Conservation (phyloP, 2,329 filamentous ascomycete genomes). For the Cytospora chrysosperma region DNA sequence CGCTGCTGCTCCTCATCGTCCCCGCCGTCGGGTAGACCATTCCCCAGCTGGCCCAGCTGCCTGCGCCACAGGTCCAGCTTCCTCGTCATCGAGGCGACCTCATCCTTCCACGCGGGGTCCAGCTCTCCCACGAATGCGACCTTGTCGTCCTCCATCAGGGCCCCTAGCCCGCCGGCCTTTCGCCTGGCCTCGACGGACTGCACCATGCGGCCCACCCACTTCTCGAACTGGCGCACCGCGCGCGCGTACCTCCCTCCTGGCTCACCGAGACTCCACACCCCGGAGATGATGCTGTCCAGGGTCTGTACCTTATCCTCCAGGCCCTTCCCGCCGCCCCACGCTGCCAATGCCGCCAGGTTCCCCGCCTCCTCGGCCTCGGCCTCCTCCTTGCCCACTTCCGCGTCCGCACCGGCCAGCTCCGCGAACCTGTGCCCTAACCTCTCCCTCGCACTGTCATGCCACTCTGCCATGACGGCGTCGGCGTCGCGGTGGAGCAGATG, state of each 20-base stretch:
- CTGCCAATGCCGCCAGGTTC: conserved; percentile 52
- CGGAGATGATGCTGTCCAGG: conserved; percentile 56
- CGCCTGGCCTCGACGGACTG: conserved; percentile 47
- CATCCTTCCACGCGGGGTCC: conserved; percentile 58
- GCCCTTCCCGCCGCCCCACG: conserved; percentile 46
- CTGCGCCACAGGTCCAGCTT: conserved; percentile 55
- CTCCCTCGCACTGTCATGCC: conserved; percentile 55
- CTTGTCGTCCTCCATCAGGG: conserved; percentile 30
- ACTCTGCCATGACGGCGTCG: conserved; percentile 43
- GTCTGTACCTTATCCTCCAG: conserved; percentile 58
- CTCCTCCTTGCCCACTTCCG: conserved; percentile 39
- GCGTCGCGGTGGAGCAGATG: conserved; percentile 62
- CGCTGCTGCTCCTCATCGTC: conserved; percentile 19
- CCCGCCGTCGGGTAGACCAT: conserved; percentile 23
- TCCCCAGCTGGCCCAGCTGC: conserved; percentile 46
- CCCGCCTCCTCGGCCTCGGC: conserved; percentile 45
- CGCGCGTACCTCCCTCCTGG: conserved; percentile 55
- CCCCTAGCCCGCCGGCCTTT: conserved; percentile 34
- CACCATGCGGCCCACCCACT: conserved; percentile 52
- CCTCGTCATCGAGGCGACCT: conserved; percentile 51
- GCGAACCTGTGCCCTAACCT: conserved; percentile 49
- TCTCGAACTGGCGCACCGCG: conserved; percentile 57
- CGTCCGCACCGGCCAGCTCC: conserved; percentile 36
- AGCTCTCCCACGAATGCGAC: conserved; percentile 55
- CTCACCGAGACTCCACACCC: conserved; percentile 58